phyloP scores from a whole-genome alignment of 2,329 filamentous ascomycete genomes.

The Apiospora koreana region DNA sequence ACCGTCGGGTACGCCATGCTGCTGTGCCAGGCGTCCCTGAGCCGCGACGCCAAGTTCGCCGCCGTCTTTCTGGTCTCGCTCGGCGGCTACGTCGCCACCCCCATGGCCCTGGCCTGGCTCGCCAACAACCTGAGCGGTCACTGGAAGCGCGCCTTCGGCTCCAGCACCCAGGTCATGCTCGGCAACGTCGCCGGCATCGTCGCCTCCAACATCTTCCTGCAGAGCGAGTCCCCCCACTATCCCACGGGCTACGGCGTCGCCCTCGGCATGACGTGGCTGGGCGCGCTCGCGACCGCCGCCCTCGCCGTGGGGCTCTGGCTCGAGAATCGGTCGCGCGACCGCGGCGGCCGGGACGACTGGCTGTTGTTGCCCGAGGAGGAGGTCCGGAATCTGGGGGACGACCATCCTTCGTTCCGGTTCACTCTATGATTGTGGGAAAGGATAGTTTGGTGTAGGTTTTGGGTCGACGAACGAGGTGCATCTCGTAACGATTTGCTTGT shows the following conservation, averaged over 20 bases:
- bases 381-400: constrained; percentile 50
- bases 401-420: constrained; percentile 51
- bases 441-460: neutral
- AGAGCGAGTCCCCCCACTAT: constrained; percentile 35
- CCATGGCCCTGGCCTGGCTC: constrained; percentile 47
- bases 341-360: constrained; percentile 46
- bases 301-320: constrained; percentile 41
- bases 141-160: constrained; percentile 52
- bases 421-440: constrained; percentile 24
- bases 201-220: constrained; percentile 37
- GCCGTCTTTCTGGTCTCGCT: constrained; percentile 38
- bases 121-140: constrained; percentile 54
- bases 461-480: neutral
- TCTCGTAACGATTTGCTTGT: neutral
- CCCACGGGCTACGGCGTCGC: constrained; percentile 37
- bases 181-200: constrained; percentile 46
- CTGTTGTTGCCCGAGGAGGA: constrained; percentile 38
- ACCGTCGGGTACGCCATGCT: constrained; percentile 37
- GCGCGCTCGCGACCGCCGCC: constrained; percentile 34
- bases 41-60: constrained; percentile 34
- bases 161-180: constrained; percentile 49
- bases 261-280: constrained; percentile 35
- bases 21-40: constrained; percentile 28
- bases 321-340: constrained; percentile 47
- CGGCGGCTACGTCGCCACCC: constrained; percentile 35